Evolutionary conservation across 306 rosid genomes (phyloP), one percentile per base, ranked within the genome.

Genomic region (Quillaja saponaria): DNA sequence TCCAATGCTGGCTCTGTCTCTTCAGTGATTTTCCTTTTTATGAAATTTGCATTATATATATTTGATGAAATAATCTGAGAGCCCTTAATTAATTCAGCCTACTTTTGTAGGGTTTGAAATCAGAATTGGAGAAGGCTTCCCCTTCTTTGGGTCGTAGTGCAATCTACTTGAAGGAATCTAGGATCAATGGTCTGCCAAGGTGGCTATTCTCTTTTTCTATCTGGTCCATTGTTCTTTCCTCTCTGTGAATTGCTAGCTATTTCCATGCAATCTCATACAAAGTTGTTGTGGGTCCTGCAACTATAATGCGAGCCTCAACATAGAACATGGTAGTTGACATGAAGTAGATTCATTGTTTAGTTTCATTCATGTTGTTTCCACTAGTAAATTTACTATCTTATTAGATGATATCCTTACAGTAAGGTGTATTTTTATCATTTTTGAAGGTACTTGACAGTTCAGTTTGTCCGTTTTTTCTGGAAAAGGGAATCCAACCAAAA

Each of bases 391-490:
- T 68, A 55, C 42, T 68, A 48, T 58, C 28, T n/a, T 54, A 37
- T 13, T n/a, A 46, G 57, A 13, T 25, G 21, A 28, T 33, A 47
- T 57, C 56, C 71, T 77, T 55, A 47, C 15, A 21, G 37, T 18
- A 15, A 8, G 37, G 58, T 45, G 48, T 45, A 68, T 16, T 69
- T 64, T 31, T 12, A 6, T 55, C 66, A 38, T 58, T 54, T 51
- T 51, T 63, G 44, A 63, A 94, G 99, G 87, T 94, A 90, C 77
- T 71, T 94, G 84, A 94, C 99, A 17, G 45, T 94, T 83, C 99
- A 94, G 77, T 94, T 94, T 67, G 99, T 90, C 41, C 96, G 97
- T 53, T 94, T 94, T 77, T 94, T 94, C 84, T 94, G 99, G 99
- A 94, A 94, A 87, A 87, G 99, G 76, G 99, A 94, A 70, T 87